Evolutionary conservation across 192 early-diverging fungal genomes (phyloP), one percentile per base, ranked within the genome.

Genomic region (Coemansia sp.): DNA sequence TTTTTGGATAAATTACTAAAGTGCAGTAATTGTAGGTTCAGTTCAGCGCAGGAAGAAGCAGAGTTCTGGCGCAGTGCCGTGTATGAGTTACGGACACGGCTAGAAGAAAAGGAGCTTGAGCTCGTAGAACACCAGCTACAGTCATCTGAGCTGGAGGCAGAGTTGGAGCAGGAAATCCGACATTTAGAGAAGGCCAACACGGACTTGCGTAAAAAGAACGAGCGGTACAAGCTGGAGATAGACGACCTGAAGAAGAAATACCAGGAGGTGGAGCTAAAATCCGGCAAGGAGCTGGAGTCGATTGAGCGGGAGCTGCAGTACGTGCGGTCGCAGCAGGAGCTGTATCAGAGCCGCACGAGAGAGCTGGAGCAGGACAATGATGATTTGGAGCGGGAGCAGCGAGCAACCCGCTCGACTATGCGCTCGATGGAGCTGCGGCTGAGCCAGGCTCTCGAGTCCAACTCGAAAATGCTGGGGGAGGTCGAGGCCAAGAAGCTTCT

Each of bases 351-450:
- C 60, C 83, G 85, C 43, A 86, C 84, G 18, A 79, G 86, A 13
- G 87, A 89, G 53, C 57, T 91, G 13, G 89, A 91, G 66, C 81
- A 88, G 63, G 82, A 89, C 36, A 89, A 87, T 69, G 89, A 91
- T 52, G 87, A 91, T 50, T 57, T 91, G 36, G 89, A 91, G 68
- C 79, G 84, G 38, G 86, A 73, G 53, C 70, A 68, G 72, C 83
- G 89, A 53, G 86, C 85, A 39, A 82, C 85, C 3, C 78, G 80
- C 35, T 85, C 86, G 44, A 84, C 87, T 5, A 49, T 91, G 51
- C 68, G 77, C 45, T 87, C 87, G 59, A 70, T 89, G 50, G 87
- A 89, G 69, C 65, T 73, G 59, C 84, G 87, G 62, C 82, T 87
- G 35, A 87, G 85, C 59, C 84, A 78, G 45, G 87, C 86, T 0